Percentiles rank a stretch among this genome's conserved stretches.
Conservation (phyloP, 1,139 yeast species). For the Saccharomyces hybrid region DNA sequence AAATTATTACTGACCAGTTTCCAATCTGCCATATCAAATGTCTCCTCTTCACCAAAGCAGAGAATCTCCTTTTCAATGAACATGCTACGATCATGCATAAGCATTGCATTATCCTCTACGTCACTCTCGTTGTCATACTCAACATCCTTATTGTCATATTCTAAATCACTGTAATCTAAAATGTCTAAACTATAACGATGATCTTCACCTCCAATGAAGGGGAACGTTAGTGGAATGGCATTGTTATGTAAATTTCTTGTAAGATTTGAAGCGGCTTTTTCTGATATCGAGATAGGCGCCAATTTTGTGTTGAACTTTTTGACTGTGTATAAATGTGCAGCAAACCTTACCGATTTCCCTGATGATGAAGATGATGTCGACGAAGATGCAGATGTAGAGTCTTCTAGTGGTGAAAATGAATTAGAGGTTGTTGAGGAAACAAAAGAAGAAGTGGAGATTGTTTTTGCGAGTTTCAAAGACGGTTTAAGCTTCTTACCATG, state of each 20-base stretch:
- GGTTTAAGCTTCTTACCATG: slow-evolving; percentile 17
- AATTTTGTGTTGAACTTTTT: slow-evolving; percentile 25
- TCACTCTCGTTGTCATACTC: slow-evolving; percentile 8
- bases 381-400: slow-evolving; percentile 11
- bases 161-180: slow-evolving; percentile 2
- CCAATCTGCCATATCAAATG: slow-evolving; percentile 12
- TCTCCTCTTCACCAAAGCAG: slow-evolving; percentile 1
- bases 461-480: slow-evolving; percentile 21
- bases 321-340: slow-evolving; percentile 29
- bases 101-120: neutral
- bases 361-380: slow-evolving; percentile 17
- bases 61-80: neutral
- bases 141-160: slow-evolving; percentile 5
- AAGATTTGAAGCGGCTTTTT: slow-evolving; percentile 18
- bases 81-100: neutral
- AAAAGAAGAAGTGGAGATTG: slow-evolving; percentile 12
- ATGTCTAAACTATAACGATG: neutral
- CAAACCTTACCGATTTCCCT: slow-evolving; percentile 27
- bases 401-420: neutral
- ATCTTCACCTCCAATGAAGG: neutral
- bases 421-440: neutral
- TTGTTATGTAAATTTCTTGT: neutral
- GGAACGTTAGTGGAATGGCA: neutral
- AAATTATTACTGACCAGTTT: slow-evolving; percentile 8
- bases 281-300: slow-evolving; percentile 28